Base-by-base conservation (phyloP, 164 flowering plant genomes). In the Taxillus chinensis region DNA sequence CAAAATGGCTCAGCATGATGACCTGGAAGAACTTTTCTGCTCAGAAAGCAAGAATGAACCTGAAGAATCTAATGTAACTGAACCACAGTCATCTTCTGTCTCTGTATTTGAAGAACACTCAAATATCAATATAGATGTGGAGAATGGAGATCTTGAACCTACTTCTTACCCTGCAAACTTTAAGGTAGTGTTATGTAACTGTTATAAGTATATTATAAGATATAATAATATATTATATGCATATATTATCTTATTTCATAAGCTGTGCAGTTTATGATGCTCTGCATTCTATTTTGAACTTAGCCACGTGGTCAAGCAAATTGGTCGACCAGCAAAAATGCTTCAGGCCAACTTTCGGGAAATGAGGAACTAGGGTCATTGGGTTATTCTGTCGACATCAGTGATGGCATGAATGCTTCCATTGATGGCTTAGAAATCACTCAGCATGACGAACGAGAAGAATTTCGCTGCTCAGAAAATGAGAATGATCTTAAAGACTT, bases 401-500 rank as follows among this genome's bases (percentile, higher is more conserved):
- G 51, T 69, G 60, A 65, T 63, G 52, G 41, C 59, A 46, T 51
- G 70, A 65, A 67, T 61, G 60, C 62, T 65, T 56, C 76, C 57
- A 46, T 17, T 3, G 56, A 48, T 38, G n/a, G 15, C 54, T 57
- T 46, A 37, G 73, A 59, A 55, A 41, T 55, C 39, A 49, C 39
- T 68, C 71, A 64, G 45, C 70, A 52, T 59, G 74, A 58, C 41
- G 56, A 62, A 48, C 43, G 5, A 37, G 59, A 12, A 41, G 73
- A 52, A 54, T 45, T 16, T 14, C 27, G 27, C 27, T 63, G 40
- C 59, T 62, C 64, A 41, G 43, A 56, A 14, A 17, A 48, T 64
- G 53, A 70, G 49, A 64, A 63, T 53, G 60, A 58, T 17, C 38
- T 40, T 66, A 53, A 27, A 27, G 27, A 27, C 27, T 27, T 27